Percentiles rank a stretch among this genome's conserved stretches.
Conservation (phyloP, 495 filamentous ascomycete species). For the Penicillium soppii region DNA sequence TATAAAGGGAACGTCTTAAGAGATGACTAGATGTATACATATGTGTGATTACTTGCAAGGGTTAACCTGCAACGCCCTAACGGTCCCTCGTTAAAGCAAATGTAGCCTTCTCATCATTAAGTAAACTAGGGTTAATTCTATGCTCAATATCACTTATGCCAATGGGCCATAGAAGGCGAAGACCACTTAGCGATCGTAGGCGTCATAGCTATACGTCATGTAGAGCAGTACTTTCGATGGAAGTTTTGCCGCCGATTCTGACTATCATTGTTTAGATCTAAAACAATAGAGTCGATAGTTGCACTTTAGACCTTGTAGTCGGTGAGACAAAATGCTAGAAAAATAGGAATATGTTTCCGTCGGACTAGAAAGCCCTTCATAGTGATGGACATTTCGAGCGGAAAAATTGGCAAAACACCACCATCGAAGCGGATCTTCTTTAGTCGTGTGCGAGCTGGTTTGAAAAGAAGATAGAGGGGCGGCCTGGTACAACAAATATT, state of each 20-base stretch:
- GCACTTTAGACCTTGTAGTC: slow-evolving; percentile 16
- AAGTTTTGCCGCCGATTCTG: neutral
- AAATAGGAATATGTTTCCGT: too few species aligned
- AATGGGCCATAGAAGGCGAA: slow-evolving; percentile 13
- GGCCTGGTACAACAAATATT: neutral
- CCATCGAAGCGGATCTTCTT: neutral
- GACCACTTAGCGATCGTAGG: slow-evolving; percentile 8
- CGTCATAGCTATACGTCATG: slow-evolving; percentile 14
- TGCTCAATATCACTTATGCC: slow-evolving; percentile 7
- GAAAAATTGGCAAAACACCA: slow-evolving; percentile 8
- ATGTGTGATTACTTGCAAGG: too few species aligned
- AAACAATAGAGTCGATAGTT: slow-evolving; percentile 8
- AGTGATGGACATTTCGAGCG: too few species aligned
- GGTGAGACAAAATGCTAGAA: too few species aligned
- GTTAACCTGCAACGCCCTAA: too few species aligned
- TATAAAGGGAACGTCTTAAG: too few species aligned
- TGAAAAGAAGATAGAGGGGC: neutral
- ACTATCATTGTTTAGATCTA: slow-evolving; percentile 14
- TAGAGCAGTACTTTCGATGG: slow-evolving; percentile 14
- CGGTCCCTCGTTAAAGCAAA: neutral
- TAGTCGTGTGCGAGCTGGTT: neutral
- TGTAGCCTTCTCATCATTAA: slow-evolving; percentile 11
- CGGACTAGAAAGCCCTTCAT: too few species aligned
- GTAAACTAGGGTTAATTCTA: slow-evolving; percentile 4
- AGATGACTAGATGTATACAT: too few species aligned